Evolutionary conservation across 129 eudicot species (phyloP).

Genomic region (Arctium lappa): DNA sequence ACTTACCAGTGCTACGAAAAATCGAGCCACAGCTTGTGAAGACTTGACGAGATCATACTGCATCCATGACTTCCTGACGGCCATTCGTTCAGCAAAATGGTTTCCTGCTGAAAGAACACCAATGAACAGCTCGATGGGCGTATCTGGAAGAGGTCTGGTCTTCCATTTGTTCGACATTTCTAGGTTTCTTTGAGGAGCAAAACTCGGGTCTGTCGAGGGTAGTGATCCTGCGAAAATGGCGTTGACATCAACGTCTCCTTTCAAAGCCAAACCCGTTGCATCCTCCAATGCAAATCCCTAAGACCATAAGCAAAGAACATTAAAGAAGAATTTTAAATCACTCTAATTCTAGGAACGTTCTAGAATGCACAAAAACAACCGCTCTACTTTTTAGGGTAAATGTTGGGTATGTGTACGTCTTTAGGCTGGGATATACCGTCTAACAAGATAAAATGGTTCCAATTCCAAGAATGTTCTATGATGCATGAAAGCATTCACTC

Average conservation of each 20-base stretch:
- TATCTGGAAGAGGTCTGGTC: constrained; percentile 53
- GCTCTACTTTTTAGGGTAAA: too few relatives aligned
- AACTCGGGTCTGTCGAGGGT: constrained; percentile 68
- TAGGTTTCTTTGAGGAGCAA: constrained; percentile 55
- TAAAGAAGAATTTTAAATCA: neutral
- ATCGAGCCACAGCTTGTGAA: constrained; percentile 60
- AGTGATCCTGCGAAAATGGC: constrained; percentile 64
- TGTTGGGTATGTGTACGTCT: too few relatives aligned
- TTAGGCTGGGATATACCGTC: too few relatives aligned
- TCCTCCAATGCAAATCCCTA: constrained; percentile 92
- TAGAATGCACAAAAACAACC: neutral
- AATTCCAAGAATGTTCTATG: too few relatives aligned
- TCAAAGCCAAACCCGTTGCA: constrained; percentile 60
- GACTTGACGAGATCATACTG: constrained; percentile 58
- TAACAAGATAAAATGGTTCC: too few relatives aligned
- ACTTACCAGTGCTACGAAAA: constrained; percentile 77
- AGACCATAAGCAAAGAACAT: neutral
- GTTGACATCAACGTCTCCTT: constrained; percentile 71
- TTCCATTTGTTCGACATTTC: constrained; percentile 66
- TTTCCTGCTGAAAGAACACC: constrained; percentile 90
- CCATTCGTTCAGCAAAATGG: constrained; percentile 96
- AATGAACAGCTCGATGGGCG: constrained; percentile 53
- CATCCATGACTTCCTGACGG: constrained; percentile 95
- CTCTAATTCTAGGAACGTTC: neutral
- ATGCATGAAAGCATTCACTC: too few relatives aligned